A percentile compares a stretch with the other conserved stretches of the same genome.
Evolutionary conservation across 257 asterid genomes (phyloP).

Genomic region (Misopates orontium): DNA sequence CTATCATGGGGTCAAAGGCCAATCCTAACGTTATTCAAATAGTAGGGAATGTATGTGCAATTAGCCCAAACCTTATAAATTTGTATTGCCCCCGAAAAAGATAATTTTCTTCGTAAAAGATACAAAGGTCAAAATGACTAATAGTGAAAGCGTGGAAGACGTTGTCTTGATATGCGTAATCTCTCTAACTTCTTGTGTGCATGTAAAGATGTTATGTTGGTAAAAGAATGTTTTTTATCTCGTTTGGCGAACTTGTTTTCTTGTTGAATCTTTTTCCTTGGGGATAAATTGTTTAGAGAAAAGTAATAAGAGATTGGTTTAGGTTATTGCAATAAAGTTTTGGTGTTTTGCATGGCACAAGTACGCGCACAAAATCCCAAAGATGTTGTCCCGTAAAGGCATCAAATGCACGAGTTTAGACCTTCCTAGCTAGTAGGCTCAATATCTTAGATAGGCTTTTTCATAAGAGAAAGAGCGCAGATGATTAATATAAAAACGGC

Average conservation of each 20-base stretch:
- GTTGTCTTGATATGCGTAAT: constrained; percentile 43
- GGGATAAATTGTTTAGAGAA: background rate
- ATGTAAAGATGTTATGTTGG: constrained; percentile 32
- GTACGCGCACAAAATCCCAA: background rate
- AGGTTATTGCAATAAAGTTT: background rate
- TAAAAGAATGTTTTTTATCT: constrained; percentile 52
- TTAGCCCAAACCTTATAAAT: too few relatives aligned
- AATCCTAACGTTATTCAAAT: too few relatives aligned
- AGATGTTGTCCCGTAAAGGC: too few relatives aligned
- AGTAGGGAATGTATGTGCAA: too few relatives aligned
- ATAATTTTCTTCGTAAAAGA: too few relatives aligned
- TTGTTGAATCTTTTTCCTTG: constrained; percentile 11
- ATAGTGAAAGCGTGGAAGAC: background rate
- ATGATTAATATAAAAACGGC: too few relatives aligned
- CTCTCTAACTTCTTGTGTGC: constrained; percentile 36
- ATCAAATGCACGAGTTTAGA: too few relatives aligned
- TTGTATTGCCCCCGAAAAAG: too few relatives aligned
- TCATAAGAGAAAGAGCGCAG: too few relatives aligned
- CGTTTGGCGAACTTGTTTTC: constrained; percentile 35
- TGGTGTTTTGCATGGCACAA: constrained; percentile 9
- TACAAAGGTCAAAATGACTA: background rate
- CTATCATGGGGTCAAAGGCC: too few relatives aligned
- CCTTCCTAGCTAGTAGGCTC: too few relatives aligned
- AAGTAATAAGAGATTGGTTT: background rate
- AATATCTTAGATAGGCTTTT: too few relatives aligned